phyloP scores from a whole-genome alignment of 73 alveolate species.

The Blepharisma japonicum region DNA sequence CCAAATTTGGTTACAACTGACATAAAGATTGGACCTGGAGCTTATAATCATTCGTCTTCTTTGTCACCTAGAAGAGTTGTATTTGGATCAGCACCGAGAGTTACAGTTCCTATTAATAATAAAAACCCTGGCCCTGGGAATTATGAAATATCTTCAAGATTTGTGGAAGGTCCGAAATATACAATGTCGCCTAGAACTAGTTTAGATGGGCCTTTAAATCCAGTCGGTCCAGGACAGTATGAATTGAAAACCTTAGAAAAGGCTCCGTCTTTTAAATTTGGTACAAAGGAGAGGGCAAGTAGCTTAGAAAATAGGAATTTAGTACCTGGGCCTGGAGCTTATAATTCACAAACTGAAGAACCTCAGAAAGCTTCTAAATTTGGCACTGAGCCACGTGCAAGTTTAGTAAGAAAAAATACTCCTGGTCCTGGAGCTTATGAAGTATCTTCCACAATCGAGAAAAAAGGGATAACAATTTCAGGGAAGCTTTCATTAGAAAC shows the following conservation, averaged over 20 bases:
- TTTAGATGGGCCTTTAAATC: not conserved
- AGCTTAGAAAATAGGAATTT: not conserved
- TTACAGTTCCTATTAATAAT: not conserved
- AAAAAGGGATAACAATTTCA: not conserved
- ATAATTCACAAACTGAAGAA: not conserved
- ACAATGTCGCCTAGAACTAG: not conserved
- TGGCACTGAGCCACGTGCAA: not conserved
- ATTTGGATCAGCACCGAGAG: constrained; percentile 16
- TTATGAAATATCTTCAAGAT: not conserved
- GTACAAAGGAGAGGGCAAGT: not conserved
- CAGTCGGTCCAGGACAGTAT: constrained; percentile 1
- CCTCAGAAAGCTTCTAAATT: too few species aligned
- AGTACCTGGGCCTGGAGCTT: constrained; percentile 22
- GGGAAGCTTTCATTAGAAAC: not conserved
- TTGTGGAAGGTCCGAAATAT: constrained; percentile 15
- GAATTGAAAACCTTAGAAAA: not conserved
- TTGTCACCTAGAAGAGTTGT: not conserved
- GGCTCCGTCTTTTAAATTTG: constrained; percentile 16
- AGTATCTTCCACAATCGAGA: not conserved
- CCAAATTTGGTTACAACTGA: not conserved
- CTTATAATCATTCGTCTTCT: not conserved
- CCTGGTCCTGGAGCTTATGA: constrained; percentile 23
- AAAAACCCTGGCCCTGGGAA: constrained; percentile 23
- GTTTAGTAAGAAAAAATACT: not conserved
- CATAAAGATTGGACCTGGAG: not conserved